Evolutionary conservation across 441 rosid genomes (phyloP), one percentile per base, ranked within the genome.

Genomic region (Breynia disticha): DNA sequence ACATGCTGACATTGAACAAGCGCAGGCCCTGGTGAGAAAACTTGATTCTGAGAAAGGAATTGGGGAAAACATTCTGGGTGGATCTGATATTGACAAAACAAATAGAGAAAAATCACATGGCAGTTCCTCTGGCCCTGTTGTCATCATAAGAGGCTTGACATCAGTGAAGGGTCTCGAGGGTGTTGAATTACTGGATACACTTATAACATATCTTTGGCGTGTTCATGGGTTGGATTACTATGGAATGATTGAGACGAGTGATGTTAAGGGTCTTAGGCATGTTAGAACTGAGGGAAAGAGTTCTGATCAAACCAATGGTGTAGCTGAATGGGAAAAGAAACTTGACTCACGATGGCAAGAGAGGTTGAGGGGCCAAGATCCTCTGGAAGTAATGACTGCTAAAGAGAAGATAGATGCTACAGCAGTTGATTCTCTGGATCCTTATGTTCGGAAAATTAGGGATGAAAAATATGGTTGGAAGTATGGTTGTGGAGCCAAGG

Each of bases 391-490:
- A 63, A 94, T 84, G 99, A 82, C 97, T 57, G 95, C 93, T 8
- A 89, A 82, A 64, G 97, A 90, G 52, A 94, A 87, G 75, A 72
- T 90, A 67, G 99, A 94, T 54, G 95, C 90, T 46, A 65, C 90
- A 19, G 95, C 97, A 44, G 72, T 68, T 52, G 96, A 90, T 63
- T 73, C 67, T 46, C 42, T 94, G 63, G 97, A 94, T 77, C 99
- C 99, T 46, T 86, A 54, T 77, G 94, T 94, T 57, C 82, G 99
- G 46, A 94, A 90, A 73, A 94, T 94, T 43, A 82, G 96, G 69
- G 99, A 94, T 83, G 99, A 94, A 70, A 94, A 87, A 66, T 94
- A 90, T 76, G 99, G 99, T 16, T 94, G 99, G 97, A 94, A 94
- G 74, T 94, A 85, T 76, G 97, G 99, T 44, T 94, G 99, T 76